Conservation (phyloP, 1,284 basidiomycete genomes). For the Malassezia psittaci region DNA sequence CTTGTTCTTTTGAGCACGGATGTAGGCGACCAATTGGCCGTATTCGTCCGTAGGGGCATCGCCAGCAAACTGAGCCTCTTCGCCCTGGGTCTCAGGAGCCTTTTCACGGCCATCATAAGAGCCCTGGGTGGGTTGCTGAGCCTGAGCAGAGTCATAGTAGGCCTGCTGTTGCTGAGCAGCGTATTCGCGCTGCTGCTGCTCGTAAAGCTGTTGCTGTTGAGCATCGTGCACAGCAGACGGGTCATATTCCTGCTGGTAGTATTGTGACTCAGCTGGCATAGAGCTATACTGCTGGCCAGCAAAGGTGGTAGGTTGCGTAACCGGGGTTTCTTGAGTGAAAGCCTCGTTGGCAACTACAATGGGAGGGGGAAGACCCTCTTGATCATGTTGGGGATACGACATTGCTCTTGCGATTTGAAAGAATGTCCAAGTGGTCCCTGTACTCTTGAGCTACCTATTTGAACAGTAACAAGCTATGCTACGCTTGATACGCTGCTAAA, state of each 20-base stretch:
- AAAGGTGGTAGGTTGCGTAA: conserved; percentile 12
- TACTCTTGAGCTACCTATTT: conserved; percentile 11
- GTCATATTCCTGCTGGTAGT: conserved; percentile 1
- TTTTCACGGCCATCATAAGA: not conserved
- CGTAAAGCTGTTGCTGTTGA: not conserved
- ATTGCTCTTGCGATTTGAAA: not conserved
- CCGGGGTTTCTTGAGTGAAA: conserved; percentile 14
- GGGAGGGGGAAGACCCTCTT: conserved; percentile 13
- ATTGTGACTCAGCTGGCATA: conserved; percentile 1
- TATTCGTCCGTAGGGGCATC: conserved; percentile 46
- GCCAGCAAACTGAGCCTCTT: conserved; percentile 18
- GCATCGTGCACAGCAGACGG: not conserved
- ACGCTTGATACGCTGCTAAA: conserved; percentile 8
- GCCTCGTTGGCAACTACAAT: conserved; percentile 17
- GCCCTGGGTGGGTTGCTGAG: not conserved
- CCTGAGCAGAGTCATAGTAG: conserved; percentile 1
- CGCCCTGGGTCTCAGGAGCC: conserved; percentile 16
- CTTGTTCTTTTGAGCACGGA: conserved; percentile 34
- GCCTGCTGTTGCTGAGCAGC: conserved; percentile 2
- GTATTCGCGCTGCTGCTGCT: conserved; percentile 4
- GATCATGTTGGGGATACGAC: conserved; percentile 2
- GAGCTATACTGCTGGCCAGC: conserved; percentile 3
- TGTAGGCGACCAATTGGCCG: conserved; percentile 39
- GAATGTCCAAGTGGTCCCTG: conserved; percentile 8
- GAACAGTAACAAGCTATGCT: conserved; percentile 7